Base-by-base conservation (phyloP, 2,329 filamentous ascomycete genomes). In the Diaporthe sp. region DNA sequence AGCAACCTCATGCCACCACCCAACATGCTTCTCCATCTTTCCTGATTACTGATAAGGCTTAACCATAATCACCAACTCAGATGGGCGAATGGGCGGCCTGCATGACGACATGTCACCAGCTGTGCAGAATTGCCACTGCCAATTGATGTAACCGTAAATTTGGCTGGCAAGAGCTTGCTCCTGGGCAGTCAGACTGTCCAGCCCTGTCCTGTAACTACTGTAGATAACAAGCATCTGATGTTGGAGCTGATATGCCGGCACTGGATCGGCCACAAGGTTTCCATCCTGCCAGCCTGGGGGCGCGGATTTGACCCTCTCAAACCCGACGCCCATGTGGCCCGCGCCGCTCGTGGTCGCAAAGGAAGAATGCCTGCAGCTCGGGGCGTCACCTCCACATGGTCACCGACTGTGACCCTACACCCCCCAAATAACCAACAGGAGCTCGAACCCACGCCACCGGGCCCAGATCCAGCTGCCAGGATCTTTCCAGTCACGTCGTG, bases 261-360 rank as follows among this genome's bases (percentile, higher is more conserved):
- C n/a, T 54, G 47, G 19, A 28, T 8, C 9, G 22, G 47, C 33
- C 47, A 54, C 30, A 40, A 68, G 45, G 64, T 54, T 54, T 54
- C 25, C 52, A n/a, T n/a, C n/a, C n/a, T n/a, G n/a, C n/a, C n/a
- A n/a, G n/a, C n/a, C n/a, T n/a, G n/a, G n/a, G n/a, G 30, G 30
- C 8, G 28, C 61, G 61, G 61, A 28, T 38, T 67, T 8, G n/a
- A n/a, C n/a, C 42, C 42, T 66, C 61, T 66, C 30, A 66, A 66
- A 50, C n/a, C n/a, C n/a, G n/a, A n/a, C 61, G 35, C 30, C 33
- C 64, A 28, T 52, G 30, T 52, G 22, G 30, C 9, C 7, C 58
- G 38, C 35, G 58, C 58, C 25, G 58, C 58, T n/a, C 28, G 19
- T 47, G 22, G n/a, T 8, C 12, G 30, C 40, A 3, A 5, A 12